These are phyloP conservation scores for Leccinum barrowsii DNA, from an alignment of 768 basidiomycete genomes.

Conservation along the genomic window DNA sequence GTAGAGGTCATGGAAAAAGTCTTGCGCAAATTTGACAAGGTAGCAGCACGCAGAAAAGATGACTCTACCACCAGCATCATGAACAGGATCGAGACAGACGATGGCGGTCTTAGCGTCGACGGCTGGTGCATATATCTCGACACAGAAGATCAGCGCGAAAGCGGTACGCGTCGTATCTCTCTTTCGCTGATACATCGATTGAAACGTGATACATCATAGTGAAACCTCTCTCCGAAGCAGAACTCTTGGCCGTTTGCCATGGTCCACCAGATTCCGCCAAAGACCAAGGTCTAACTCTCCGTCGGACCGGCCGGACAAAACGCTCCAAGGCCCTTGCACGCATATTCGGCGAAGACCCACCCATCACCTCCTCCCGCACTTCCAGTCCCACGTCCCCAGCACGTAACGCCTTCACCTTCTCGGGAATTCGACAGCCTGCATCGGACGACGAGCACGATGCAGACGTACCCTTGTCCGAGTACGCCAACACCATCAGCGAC, in stretches of 20 bases:
- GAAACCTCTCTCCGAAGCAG: slow-evolving; percentile 74
- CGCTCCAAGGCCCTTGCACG: slow-evolving; percentile 40
- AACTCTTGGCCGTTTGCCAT: slow-evolving; percentile 80
- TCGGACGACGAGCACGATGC: slow-evolving; percentile 38
- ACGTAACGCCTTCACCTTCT: slow-evolving; percentile 13
- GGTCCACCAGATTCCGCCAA: slow-evolving; percentile 74
- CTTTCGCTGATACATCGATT: background rate
- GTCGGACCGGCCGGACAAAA: slow-evolving; percentile 46
- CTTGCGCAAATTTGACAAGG: slow-evolving; percentile 85
- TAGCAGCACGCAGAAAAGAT: slow-evolving; percentile 38
- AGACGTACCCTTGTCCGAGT: slow-evolving; percentile 32
- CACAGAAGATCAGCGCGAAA: slow-evolving; percentile 47
- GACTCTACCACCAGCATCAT: slow-evolving; percentile 39
- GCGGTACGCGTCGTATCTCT: slow-evolving; percentile 37
- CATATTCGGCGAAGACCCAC: slow-evolving; percentile 48
- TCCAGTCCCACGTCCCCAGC: slow-evolving; percentile 37
- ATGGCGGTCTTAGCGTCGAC: slow-evolving; percentile 76
- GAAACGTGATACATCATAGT: slow-evolving; percentile 35
- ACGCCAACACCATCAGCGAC: slow-evolving; percentile 26
- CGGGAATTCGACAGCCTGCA: slow-evolving; percentile 8
- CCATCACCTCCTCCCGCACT: slow-evolving; percentile 16
- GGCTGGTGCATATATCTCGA: slow-evolving; percentile 88
- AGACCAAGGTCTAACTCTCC: slow-evolving; percentile 74
- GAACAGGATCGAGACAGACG: slow-evolving; percentile 62
- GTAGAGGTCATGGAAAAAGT: slow-evolving; percentile 86